Evolutionary conservation across 352 stramenopile genomes (phyloP).

Genomic region (Phytophthora litchii): DNA sequence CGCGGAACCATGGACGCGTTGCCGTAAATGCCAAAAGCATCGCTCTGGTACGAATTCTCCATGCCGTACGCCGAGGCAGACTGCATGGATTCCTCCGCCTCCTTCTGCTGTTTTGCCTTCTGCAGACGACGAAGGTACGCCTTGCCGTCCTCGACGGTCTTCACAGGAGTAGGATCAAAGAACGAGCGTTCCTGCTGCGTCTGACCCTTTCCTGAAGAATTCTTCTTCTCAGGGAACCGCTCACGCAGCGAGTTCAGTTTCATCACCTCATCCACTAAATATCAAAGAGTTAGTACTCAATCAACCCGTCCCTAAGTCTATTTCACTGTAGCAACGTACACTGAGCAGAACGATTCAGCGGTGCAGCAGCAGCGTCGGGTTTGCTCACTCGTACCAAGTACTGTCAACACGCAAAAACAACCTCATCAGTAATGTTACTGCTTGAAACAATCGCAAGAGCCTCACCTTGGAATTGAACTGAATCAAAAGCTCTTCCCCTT

Average conservation of each 20-base stretch:
- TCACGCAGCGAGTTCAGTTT: constrained; percentile 60
- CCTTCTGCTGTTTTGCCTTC: constrained; percentile 52
- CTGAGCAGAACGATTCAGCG: constrained; percentile 40
- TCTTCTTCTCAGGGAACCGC: constrained; percentile 53
- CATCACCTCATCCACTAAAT: constrained; percentile 65
- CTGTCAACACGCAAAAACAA: constrained; percentile 20
- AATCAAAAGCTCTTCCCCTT: constrained; percentile 61
- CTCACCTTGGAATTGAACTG: constrained; percentile 64
- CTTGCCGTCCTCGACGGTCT: constrained; percentile 76
- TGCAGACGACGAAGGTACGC: constrained; percentile 73
- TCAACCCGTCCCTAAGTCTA: neutral
- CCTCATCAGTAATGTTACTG: constrained; percentile 3
- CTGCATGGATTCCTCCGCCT: constrained; percentile 61
- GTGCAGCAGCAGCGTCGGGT: constrained; percentile 14
- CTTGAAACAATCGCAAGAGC: neutral
- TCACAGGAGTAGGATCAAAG: constrained; percentile 68
- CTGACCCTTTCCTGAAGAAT: constrained; percentile 17
- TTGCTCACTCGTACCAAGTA: constrained; percentile 42
- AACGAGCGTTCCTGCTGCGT: constrained; percentile 59
- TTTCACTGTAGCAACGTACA: constrained; percentile 28
- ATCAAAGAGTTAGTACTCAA: neutral
- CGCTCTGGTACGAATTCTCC: constrained; percentile 54
- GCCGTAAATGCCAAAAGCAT: constrained; percentile 75
- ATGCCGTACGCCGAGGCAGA: constrained; percentile 48
- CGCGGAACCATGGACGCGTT: constrained; percentile 68